phyloP scores from a whole-genome alignment of 2,329 filamentous ascomycete genomes.

The Sporothrix pallida region DNA sequence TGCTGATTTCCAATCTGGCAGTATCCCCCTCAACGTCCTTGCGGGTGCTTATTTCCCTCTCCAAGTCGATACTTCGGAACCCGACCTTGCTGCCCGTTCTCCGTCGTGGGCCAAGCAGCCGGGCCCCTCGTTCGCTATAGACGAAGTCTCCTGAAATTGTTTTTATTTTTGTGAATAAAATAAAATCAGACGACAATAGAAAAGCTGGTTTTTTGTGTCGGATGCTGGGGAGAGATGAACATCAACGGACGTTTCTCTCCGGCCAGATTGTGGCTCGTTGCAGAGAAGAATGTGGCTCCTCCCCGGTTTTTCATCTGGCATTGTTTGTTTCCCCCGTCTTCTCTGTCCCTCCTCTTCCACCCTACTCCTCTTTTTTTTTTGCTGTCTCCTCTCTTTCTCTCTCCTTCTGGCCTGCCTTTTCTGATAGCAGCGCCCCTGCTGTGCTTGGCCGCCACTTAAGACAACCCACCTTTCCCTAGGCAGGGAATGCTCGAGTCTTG shows the following conservation, averaged over 20 bases:
- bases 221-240: conserved; percentile 15
- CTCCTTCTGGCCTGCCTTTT: conserved; percentile 2
- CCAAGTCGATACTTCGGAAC: neutral
- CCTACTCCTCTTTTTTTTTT: neutral
- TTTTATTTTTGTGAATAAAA: conserved; percentile 16
- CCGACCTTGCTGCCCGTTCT: conserved; percentile 22
- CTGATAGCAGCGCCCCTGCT: conserved; percentile 20
- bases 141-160: conserved; percentile 9
- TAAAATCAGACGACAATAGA: conserved; percentile 19
- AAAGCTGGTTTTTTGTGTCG: neutral
- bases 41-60: conserved; percentile 18
- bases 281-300: conserved; percentile 30
- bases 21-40: neutral
- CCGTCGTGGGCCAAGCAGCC: conserved; percentile 20
- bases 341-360: conserved; percentile 12
- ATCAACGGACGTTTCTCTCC: conserved; percentile 32
- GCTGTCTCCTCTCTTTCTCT: neutral
- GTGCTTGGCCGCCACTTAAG: neutral
- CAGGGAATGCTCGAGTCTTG: neutral
- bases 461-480: conserved; percentile 9
- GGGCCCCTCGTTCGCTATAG: conserved; percentile 3
- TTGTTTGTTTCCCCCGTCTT: conserved; percentile 17
- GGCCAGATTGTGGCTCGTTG: conserved; percentile 30
- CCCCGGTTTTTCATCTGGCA: conserved; percentile 31
- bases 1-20: conserved; percentile 14